Base-by-base conservation (phyloP, 2,329 filamentous ascomycete genomes). In the Apiospora sp. region DNA sequence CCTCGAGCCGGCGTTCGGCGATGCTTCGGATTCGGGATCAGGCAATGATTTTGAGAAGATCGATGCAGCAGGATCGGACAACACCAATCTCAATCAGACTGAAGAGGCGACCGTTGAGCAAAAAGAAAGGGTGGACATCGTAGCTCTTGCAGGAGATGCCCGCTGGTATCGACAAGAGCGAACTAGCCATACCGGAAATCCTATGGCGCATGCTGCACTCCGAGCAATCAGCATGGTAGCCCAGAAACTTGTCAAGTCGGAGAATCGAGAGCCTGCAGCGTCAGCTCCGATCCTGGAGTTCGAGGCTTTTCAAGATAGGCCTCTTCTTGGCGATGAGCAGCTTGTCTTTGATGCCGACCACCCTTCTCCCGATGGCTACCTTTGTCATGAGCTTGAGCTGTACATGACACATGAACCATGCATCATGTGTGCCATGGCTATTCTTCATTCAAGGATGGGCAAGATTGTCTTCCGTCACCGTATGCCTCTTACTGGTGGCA, bases 321-420 rank as follows among this genome's bases (percentile, higher is more conserved):
- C 94, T 13, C 84, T 96, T 46, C 89, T 92, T n/a, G 84, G 87
- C 2, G 84, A 93, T 72, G 93, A 96, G 80, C 83, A 86, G 74
- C 80, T 84, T 71, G 89, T 92, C 74, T 93, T 91, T 78, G 85
- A 87, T 68, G 84, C 89, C 77, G 91, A 92, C 77, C 92, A 92
- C 78, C 89, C 88, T 54, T 89, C 87, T 75, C 88, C 90, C 44
- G 93, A 94, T 76, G 96, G 96, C 71, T 99, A 99, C 81, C 90
- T 99, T 27, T 98, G 96, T 83, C 94, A 97, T 76, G 94, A 94
- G 71, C 88, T 99, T 43, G 96, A 98, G 82, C 89, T 99, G 72
- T 98, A 98, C 84, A 87, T 97, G 74, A 98, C 95, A 2, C 95
- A 98, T 80, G 96, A 99, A 83, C 96, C 96, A 6, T 99, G 96